These are phyloP conservation scores for Adansonia gregorii DNA, from an alignment of 441 rosid species.

Conservation along the genomic window DNA sequence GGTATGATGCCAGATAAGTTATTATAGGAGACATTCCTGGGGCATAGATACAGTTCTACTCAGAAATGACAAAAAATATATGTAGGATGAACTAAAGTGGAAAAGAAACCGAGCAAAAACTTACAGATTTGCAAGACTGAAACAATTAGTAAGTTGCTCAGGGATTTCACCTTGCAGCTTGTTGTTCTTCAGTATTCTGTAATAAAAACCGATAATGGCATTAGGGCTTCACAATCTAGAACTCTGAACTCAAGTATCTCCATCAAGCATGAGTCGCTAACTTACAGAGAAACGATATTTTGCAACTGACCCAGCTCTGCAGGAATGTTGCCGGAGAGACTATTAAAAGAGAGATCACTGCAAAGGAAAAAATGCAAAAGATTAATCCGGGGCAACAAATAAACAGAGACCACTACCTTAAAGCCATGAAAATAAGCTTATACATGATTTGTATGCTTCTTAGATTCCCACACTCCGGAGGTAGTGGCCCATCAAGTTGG, in stretches of 20 bases:
- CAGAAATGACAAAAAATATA: background rate
- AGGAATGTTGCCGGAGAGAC: constrained; percentile 68
- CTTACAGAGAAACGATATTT: constrained; percentile 77
- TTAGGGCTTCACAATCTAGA: background rate
- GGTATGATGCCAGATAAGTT: constrained; percentile 82
- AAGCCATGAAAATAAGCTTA: constrained; percentile 32
- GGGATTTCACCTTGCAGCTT: constrained; percentile 76
- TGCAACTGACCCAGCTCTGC: constrained; percentile 83
- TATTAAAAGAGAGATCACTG: constrained; percentile 82
- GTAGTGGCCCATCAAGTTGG: constrained; percentile 60
- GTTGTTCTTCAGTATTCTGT: constrained; percentile 79
- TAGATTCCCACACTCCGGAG: constrained; percentile 84
- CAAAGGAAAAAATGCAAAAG: background rate
- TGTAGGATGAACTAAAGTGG: background rate
- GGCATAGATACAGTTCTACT: background rate
- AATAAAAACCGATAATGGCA: background rate
- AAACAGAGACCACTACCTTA: background rate
- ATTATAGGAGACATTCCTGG: constrained; percentile 90
- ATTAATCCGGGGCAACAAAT: background rate
- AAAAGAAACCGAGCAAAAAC: constrained; percentile 26
- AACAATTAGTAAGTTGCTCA: constrained; percentile 75
- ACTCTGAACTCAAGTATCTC: background rate
- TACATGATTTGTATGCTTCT: constrained; percentile 75
- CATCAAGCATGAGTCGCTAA: background rate
- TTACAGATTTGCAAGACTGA: constrained; percentile 71